Evolutionary conservation across 768 basidiomycete species (phyloP), one percentile per base, ranked within the genome.

Genomic region (Sutorius australiensis): DNA sequence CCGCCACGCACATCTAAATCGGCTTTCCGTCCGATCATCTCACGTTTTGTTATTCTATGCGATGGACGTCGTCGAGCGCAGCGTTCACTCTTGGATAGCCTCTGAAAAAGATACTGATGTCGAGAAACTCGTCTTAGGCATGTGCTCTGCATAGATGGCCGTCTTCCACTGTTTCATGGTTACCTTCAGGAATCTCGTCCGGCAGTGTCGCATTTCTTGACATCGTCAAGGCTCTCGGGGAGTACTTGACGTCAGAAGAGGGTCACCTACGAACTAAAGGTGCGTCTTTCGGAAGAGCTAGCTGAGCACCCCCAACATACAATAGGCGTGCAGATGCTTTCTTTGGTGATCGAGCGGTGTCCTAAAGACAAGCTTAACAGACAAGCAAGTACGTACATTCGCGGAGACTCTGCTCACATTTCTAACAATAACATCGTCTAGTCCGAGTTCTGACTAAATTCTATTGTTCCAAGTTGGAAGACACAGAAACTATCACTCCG

Each of bases 161-260:
- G 6, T 39, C 43, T 33, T 5, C 37, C 28, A n/a, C 41, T 46
- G 50, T 43, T 38, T 38, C 34, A 48, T 41, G n/a, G 9, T 38
- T 34, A 44, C 49, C 42, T 43, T 40, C 58, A 85, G 84, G 73
- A 45, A 71, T 85, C 49, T 79, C 81, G 13, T 73, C 74, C 54
- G 83, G 83, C 17, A 68, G 75, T 19, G 69, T 80, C 9, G 79
- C 83, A 17, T 73, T 97, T 13, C 73, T 94, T 5, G 80, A 86
- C 56, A 72, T 98, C 19, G 91, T 98, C 33, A 93, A 91, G 65
- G 83, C 85, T 24, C 79, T 97, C 0, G 92, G 92, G 38, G 87
- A 90, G 59, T 93, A 89, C 63, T 75, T 99, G 13, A 95, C 91
- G 0, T 84, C 91, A 2, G 90, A 94, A 52, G 89, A 95, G 50